Conservation (phyloP, 805 yeast species). For the Jamesozyma lodderae region DNA sequence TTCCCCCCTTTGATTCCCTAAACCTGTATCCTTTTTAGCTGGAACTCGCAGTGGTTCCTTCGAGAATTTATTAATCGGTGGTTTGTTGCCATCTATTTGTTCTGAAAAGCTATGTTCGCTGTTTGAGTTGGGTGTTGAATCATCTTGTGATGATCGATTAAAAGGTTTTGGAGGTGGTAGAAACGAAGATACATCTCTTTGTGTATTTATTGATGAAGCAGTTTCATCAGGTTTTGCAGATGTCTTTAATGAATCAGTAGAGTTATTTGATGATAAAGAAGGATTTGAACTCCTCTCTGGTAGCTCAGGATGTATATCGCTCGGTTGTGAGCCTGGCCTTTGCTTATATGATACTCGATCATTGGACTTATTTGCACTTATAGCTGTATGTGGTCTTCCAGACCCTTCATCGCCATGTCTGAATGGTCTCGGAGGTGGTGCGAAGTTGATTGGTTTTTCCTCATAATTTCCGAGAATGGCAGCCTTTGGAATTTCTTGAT, state of each 20-base stretch:
- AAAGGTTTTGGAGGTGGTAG: slow-evolving; percentile 30
- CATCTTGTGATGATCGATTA: too few relatives aligned
- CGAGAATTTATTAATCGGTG: not conserved
- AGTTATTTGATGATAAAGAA: not conserved
- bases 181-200: slow-evolving; percentile 11
- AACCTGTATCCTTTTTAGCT: not conserved
- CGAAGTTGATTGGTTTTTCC: slow-evolving; percentile 12
- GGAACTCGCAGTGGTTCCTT: not conserved
- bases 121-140: not conserved
- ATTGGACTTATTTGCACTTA: too few relatives aligned
- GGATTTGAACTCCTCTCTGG: not conserved
- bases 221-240: not conserved
- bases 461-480: slow-evolving; percentile 4
- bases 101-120: not conserved
- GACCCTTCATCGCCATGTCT: not conserved
- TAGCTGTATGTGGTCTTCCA: too few relatives aligned
- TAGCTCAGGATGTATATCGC: too few relatives aligned
- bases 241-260: not conserved
- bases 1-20: too few relatives aligned
- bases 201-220: not conserved
- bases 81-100: not conserved
- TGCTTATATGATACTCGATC: too few relatives aligned
- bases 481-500: not conserved
- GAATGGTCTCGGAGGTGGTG: slow-evolving; percentile 26
- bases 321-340: too few relatives aligned